phyloP scores from a whole-genome alignment of 192 early-diverging fungal genomes.

The Linnemannia exigua region DNA sequence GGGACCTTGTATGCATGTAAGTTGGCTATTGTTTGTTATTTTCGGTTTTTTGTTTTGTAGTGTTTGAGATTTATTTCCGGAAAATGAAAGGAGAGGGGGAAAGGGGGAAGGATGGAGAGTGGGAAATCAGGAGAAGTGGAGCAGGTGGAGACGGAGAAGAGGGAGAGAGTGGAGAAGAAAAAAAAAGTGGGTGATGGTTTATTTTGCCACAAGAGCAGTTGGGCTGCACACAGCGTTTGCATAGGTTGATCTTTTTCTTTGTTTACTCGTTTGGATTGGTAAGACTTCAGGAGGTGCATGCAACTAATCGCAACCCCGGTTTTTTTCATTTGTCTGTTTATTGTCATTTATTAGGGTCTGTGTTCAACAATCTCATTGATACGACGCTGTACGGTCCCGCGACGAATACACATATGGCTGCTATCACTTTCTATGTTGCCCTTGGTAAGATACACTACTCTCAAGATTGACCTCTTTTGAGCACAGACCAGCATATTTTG shows the following conservation, averaged over 20 bases:
- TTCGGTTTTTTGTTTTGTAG: too few relatives aligned
- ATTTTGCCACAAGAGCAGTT: not conserved
- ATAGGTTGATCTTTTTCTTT: not conserved
- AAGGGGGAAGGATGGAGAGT: not conserved
- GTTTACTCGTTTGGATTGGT: not conserved
- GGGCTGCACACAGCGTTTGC: not conserved
- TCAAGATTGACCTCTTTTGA: not conserved
- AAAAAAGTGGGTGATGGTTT: not conserved
- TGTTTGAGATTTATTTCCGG: not conserved
- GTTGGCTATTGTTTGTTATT: not conserved
- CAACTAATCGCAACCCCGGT: not conserved
- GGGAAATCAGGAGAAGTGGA: not conserved
- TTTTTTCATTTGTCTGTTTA: not conserved
- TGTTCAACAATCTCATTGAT: slow-evolving; percentile 74
- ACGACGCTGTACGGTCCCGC: slow-evolving; percentile 44
- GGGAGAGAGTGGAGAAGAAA: not conserved
- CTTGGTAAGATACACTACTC: slow-evolving; percentile 28
- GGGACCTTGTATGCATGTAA: slow-evolving; percentile 75
- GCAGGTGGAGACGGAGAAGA: not conserved
- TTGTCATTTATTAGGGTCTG: slow-evolving; percentile 56
- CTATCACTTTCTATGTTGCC: slow-evolving; percentile 75
- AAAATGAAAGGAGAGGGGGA: not conserved
- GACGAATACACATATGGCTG: slow-evolving; percentile 56
- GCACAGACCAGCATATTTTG: not conserved
- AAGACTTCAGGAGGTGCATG: not conserved